phyloP scores from a whole-genome alignment of 2,329 filamentous ascomycete genomes.

The Sporothrix globosa region DNA sequence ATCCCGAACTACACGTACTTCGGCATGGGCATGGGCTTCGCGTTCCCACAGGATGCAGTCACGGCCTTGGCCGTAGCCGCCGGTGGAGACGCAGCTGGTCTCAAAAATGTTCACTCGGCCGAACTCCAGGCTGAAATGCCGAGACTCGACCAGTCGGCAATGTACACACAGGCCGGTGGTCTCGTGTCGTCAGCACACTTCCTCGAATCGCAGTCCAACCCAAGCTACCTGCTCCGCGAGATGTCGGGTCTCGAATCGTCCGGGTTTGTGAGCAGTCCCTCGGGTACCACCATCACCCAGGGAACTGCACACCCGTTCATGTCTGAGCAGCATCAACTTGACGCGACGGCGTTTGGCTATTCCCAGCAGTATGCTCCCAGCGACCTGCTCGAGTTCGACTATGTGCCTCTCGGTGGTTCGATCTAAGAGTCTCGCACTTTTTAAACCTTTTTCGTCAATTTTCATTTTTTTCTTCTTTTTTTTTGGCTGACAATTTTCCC shows the following conservation, averaged over 20 bases:
- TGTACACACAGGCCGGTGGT: slow-evolving; percentile 27
- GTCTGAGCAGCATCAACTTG: not conserved
- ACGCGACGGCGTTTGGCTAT: slow-evolving; percentile 3
- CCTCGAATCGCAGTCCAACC: slow-evolving; percentile 28
- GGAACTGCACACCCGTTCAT: slow-evolving; percentile 20
- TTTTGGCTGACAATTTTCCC: not conserved
- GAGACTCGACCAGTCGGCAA: slow-evolving; percentile 18
- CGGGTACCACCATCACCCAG: slow-evolving; percentile 29
- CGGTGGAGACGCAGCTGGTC: not conserved
- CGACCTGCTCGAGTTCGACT: slow-evolving; percentile 22
- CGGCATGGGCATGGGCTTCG: not conserved
- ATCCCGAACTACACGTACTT: slow-evolving; percentile 6
- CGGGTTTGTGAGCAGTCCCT: slow-evolving; percentile 17
- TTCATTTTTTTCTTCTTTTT: not conserved
- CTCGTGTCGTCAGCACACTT: slow-evolving; percentile 41
- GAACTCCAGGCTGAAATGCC: slow-evolving; percentile 9
- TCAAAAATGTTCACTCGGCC: not conserved
- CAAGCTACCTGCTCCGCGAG: slow-evolving; percentile 27
- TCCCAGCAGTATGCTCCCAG: not conserved
- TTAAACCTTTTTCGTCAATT: not conserved
- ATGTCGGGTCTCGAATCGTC: slow-evolving; percentile 15
- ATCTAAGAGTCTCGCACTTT: not conserved
- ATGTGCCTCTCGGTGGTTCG: not conserved
- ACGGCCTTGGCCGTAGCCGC: not conserved
- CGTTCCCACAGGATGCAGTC: not conserved